phyloP scores from a whole-genome alignment of 176 grass and related monocot genomes.

The Aegilops bicornis region DNA sequence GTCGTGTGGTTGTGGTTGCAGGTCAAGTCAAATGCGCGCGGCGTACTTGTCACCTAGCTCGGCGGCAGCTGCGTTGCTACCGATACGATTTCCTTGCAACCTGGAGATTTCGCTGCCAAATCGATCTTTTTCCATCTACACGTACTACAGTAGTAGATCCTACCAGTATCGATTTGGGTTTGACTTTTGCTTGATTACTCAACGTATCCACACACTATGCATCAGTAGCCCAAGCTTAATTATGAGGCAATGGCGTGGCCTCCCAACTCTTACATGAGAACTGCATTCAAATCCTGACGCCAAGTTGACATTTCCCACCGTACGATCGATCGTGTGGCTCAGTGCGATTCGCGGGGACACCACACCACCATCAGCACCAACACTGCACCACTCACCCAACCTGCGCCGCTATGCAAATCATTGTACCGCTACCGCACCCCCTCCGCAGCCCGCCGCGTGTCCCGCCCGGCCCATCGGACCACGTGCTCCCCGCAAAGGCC shows the following conservation, averaged over 20 bases:
- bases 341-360: neutral
- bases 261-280: no score
- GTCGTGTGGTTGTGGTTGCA: neutral
- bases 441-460: constrained; percentile 11
- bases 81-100: neutral
- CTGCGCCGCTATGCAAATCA: neutral
- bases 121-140: neutral
- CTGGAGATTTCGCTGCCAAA: neutral
- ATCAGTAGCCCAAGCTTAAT: no score
- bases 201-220: no score
- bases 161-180: neutral
- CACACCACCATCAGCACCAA: neutral
- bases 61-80: neutral
- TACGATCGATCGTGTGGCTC: neutral
- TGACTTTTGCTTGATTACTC: neutral
- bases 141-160: no score
- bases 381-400: neutral
- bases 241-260: no score
- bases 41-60: no score
- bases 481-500: neutral
- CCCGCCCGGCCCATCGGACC: neutral
- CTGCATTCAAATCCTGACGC: no score
- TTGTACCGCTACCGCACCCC: constrained; percentile 3
- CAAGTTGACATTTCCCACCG: neutral
- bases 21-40: neutral